Evolutionary conservation across 805 yeast species (phyloP), one percentile per base, ranked within the genome.

Genomic region (Metschnikowia kunwiensis): DNA sequence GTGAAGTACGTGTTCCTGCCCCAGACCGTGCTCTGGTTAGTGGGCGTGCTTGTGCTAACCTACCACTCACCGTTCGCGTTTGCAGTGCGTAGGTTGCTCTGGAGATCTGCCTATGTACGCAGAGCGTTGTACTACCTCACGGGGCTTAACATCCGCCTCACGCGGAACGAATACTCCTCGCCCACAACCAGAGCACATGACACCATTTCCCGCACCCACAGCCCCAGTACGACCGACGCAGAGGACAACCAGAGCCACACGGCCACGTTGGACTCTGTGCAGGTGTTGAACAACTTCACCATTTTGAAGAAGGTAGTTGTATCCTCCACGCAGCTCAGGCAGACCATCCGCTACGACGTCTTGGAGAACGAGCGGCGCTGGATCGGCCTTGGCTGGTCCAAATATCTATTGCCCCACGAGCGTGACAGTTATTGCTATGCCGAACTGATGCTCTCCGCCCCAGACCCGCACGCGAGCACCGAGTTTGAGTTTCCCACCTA

Each of bases 331-430:
- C 70, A 60, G 38, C 50, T 68, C 21, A 70, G 70, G 15, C 77
- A 75, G 45, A 60, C 68, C 3, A 65, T 78, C 1, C 61, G 69
- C 35, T 77, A 78, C 42, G 72, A 68, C 32, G 58, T 78, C 1
- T 50, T 72, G 24, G 80, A 79, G 47, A 74, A 78, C 46, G 78
- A 79, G 51, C 61, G 86, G 46, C 58, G 82, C 30, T 77, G 83
- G 82, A 23, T 78, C 3, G 82, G 80, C 0, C 41, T 78, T 12
- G 85, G 83, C 5, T 78, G 83, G 83, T 56, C 72, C 24, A 63
- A 66, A 32, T 57, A 61, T 12, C 51, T 77, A 24, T 47, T 77
- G 4, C 82, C 83, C 2, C 61, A 65, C 38, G 84, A 78, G 42
- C 48, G 82, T 17, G 49, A 75, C 1, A 59, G 65, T 13, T 78